Evolutionary conservation across 768 basidiomycete genomes (phyloP).

Genomic region (Rubroboletus pulcherrimus): DNA sequence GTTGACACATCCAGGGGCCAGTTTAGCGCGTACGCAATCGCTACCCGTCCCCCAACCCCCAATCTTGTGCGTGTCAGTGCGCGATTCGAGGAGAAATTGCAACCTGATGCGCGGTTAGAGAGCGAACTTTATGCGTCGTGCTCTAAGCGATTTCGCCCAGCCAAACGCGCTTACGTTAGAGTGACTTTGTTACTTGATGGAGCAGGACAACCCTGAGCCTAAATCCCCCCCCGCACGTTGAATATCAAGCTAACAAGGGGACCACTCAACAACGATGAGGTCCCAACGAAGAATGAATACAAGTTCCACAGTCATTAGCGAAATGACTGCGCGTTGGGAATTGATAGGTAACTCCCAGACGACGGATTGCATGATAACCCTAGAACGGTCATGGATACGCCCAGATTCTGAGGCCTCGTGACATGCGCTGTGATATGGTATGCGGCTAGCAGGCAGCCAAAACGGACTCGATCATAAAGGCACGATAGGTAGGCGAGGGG

Average conservation of each 20-base stretch:
- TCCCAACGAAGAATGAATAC: neutral
- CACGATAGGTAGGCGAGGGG: neutral
- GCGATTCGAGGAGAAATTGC: neutral
- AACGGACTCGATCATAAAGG: neutral
- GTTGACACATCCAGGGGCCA: conserved; percentile 15
- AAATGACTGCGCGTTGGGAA: neutral
- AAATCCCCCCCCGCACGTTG: neutral
- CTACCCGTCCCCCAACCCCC: neutral
- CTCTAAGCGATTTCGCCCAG: conserved; percentile 2
- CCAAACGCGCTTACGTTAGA: neutral
- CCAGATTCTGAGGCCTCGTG: conserved; percentile 2
- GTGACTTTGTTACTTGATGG: neutral
- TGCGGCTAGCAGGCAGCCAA: neutral
- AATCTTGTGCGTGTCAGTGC: neutral
- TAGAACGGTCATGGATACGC: conserved; percentile 7
- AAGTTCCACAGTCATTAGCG: neutral
- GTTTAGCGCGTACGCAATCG: conserved; percentile 14
- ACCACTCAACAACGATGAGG: neutral
- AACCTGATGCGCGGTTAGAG: conserved; percentile 12
- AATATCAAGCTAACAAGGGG: neutral
- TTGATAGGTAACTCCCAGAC: neutral
- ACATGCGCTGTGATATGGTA: conserved; percentile 4
- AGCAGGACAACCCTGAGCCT: neutral
- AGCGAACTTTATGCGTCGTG: conserved; percentile 7
- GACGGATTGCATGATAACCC: conserved; percentile 3